Conservation (phyloP, 1,284 basidiomycete genomes). For the Phlebopus sp. region DNA sequence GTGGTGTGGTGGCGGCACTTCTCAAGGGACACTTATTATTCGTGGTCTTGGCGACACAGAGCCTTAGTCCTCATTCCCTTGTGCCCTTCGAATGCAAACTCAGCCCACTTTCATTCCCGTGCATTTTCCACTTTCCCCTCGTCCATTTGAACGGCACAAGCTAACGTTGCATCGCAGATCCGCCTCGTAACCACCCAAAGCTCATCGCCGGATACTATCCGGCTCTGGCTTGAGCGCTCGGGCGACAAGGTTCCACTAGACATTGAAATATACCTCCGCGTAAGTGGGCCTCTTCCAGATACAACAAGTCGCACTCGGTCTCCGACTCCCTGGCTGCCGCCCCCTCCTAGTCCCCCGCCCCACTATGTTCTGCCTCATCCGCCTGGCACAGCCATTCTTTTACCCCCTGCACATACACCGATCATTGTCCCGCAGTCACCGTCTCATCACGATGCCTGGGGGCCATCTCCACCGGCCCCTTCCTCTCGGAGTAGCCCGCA, state of each 20-base stretch:
- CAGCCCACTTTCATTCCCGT: constrained; percentile 11
- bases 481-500: constrained; percentile 27
- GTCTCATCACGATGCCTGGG: constrained; percentile 33
- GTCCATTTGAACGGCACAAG: constrained; percentile 6
- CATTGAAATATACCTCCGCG: constrained; percentile 71
- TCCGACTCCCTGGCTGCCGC: constrained; percentile 38
- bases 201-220: constrained; percentile 70
- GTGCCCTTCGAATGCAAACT: constrained; percentile 10
- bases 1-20: too few species aligned
- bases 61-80: too few species aligned
- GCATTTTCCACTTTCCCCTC: constrained; percentile 7
- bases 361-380: constrained; percentile 42
- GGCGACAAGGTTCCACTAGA: constrained; percentile 65
- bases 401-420: constrained; percentile 39
- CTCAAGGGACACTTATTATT: too few species aligned
- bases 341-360: constrained; percentile 30
- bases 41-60: too few species aligned
- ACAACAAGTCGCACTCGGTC: constrained; percentile 28
- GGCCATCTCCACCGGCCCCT: constrained; percentile 24
- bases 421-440: constrained; percentile 36
- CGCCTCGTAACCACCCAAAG: constrained; percentile 66
- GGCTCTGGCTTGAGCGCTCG: constrained; percentile 76
- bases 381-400: constrained; percentile 29
- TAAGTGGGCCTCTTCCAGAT: constrained; percentile 34
- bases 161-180: constrained; percentile 44